These are phyloP conservation scores for Cryphonectria radicalis DNA, from an alignment of 2,329 filamentous ascomycete genomes.

Conservation along the genomic window DNA sequence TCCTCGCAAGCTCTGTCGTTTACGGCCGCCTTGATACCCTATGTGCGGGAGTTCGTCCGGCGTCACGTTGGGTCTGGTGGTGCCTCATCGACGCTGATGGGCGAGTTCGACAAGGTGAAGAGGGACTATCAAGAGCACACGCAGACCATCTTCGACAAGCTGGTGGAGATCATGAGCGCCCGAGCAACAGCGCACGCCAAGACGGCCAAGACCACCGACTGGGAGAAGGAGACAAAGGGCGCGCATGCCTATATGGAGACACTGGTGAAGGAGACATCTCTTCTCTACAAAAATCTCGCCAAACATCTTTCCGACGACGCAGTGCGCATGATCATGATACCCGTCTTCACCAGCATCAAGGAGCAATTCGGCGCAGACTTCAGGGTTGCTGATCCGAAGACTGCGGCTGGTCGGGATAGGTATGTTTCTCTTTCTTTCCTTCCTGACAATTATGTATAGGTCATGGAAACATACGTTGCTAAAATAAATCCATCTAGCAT, in stretches of 20 bases:
- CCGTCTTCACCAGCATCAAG: conserved; percentile 81
- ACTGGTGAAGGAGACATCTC: conserved; percentile 82
- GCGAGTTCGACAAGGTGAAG: conserved; percentile 87
- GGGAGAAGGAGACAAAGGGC: conserved; percentile 53
- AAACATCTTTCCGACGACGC: conserved; percentile 80
- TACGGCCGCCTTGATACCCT: conserved; percentile 82
- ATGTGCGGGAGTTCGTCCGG: conserved; percentile 88
- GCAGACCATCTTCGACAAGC: conserved; percentile 86
- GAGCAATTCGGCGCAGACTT: conserved; percentile 78
- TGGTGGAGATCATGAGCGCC: conserved; percentile 89
- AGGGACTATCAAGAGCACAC: conserved; percentile 87
- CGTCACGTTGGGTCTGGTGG: conserved; percentile 66
- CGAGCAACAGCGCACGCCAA: conserved; percentile 75
- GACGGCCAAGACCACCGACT: conserved; percentile 74
- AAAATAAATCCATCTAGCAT: conserved; percentile 57
- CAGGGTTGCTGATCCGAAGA: conserved; percentile 66
- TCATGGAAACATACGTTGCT: not conserved
- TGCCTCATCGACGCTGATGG: conserved; percentile 64
- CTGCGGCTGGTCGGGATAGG: conserved; percentile 71
- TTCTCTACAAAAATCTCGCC: conserved; percentile 79
- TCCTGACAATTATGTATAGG: not conserved
- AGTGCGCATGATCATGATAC: conserved; percentile 81
- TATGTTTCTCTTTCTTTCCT: conserved; percentile 46
- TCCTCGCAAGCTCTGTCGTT: conserved; percentile 90
- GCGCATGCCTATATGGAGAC: conserved; percentile 83